Evolutionary conservation across 495 filamentous ascomycete species (phyloP).

Genomic region (Aspergillus hancockii): DNA sequence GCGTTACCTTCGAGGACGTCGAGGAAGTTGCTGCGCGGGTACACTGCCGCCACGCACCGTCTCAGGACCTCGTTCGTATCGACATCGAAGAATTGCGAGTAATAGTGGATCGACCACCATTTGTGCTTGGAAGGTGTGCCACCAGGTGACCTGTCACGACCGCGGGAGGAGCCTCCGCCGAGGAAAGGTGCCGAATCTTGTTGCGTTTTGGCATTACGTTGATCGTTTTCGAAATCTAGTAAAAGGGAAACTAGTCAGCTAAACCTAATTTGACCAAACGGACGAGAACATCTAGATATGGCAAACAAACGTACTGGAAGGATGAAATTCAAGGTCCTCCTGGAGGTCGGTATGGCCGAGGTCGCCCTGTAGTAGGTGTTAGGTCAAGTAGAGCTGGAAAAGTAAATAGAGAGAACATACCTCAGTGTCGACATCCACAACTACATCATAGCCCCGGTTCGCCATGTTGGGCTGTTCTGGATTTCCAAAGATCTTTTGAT

Average conservation of each 20-base stretch:
- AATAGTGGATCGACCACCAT: slow-evolving; percentile 92
- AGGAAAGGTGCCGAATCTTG: slow-evolving; percentile 61
- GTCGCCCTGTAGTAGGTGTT: slow-evolving; percentile 67
- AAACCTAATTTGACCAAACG: not conserved
- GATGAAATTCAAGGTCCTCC: slow-evolving; percentile 98
- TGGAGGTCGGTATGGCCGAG: slow-evolving; percentile 96
- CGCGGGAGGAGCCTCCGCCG: slow-evolving; percentile 51
- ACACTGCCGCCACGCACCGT: slow-evolving; percentile 81
- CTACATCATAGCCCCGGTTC: slow-evolving; percentile 89
- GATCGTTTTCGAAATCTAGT: slow-evolving; percentile 55
- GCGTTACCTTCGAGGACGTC: slow-evolving; percentile 97
- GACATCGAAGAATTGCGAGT: slow-evolving; percentile 97
- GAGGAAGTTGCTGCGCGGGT: slow-evolving; percentile 89
- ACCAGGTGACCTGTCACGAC: slow-evolving; percentile 45
- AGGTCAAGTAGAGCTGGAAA: slow-evolving; percentile 13
- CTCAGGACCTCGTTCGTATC: slow-evolving; percentile 84
- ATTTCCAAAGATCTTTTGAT: slow-evolving; percentile 18
- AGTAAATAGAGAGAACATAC: slow-evolving; percentile 39
- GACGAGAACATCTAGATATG: not conserved
- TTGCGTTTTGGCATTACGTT: slow-evolving; percentile 58
- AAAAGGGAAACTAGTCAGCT: not conserved
- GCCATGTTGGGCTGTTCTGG: slow-evolving; percentile 59
- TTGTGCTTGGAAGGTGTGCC: slow-evolving; percentile 70
- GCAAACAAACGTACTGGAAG: slow-evolving; percentile 63
- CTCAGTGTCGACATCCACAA: slow-evolving; percentile 95